These are phyloP conservation scores for Wickerhamomyces kurtzmanii DNA, from an alignment of 805 yeast genomes.

Conservation along the genomic window DNA sequence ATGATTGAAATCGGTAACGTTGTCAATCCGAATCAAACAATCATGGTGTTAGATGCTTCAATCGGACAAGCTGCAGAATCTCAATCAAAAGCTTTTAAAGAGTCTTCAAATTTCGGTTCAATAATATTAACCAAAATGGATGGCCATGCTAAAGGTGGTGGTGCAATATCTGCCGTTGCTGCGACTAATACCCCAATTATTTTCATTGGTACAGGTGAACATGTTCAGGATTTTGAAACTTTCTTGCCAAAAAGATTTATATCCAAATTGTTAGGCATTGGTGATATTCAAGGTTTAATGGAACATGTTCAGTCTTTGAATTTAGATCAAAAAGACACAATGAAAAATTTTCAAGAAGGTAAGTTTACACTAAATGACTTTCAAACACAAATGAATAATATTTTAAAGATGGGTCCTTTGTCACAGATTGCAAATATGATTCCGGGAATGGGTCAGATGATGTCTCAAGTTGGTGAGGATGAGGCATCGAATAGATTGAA, in stretches of 20 bases:
- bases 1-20: slow-evolving; percentile 90
- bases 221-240: slow-evolving; percentile 83
- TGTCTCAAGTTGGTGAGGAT: slow-evolving; percentile 84
- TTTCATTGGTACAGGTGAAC: slow-evolving; percentile 98
- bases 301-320: slow-evolving; percentile 88
- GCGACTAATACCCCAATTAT: slow-evolving; percentile 92
- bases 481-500: slow-evolving; percentile 81
- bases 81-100: slow-evolving; percentile 91
- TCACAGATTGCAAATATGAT: slow-evolving; percentile 92
- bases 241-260: slow-evolving; percentile 86
- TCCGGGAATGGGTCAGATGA: slow-evolving; percentile 83
- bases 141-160: slow-evolving; percentile 99
- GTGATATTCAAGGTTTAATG: slow-evolving; percentile 88
- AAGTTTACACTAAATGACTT: slow-evolving; percentile 86
- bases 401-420: slow-evolving; percentile 94
- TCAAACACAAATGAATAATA: slow-evolving; percentile 90
- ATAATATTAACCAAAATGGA: slow-evolving; percentile 94
- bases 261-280: slow-evolving; percentile 89
- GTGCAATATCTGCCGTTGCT: slow-evolving; percentile 98
- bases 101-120: slow-evolving; percentile 87
- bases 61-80: slow-evolving; percentile 98
- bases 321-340: slow-evolving; percentile 80
- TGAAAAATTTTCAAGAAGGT: slow-evolving; percentile 91
- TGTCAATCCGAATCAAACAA: slow-evolving; percentile 89
- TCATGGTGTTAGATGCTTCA: slow-evolving; percentile 95